Conservation (phyloP, 202 grass and related monocot genomes). For the Zoysia matrella region DNA sequence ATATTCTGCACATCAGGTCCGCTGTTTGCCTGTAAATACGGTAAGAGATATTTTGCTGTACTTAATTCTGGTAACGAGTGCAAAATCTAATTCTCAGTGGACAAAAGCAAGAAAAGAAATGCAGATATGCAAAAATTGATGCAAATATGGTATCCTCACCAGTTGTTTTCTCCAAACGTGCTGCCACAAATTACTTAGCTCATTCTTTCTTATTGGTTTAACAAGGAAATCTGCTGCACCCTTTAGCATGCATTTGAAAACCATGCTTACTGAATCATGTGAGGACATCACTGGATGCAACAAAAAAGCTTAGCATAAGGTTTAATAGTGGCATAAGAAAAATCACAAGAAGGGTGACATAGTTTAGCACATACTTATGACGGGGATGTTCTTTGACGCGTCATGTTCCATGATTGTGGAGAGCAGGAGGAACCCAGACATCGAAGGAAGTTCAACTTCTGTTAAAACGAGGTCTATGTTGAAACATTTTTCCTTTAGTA, state of each 20-base stretch:
- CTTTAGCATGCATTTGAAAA: slow-evolving; percentile 99
- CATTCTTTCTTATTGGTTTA: slow-evolving; percentile 93
- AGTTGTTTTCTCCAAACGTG: slow-evolving; percentile 98
- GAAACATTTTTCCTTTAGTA: slow-evolving; percentile 84
- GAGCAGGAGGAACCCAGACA: slow-evolving; percentile 93
- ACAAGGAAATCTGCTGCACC: slow-evolving; percentile 96
- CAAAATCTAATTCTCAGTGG: slow-evolving; percentile 10
- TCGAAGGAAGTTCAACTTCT: slow-evolving; percentile 89
- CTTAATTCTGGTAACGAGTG: background rate
- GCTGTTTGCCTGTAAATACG: slow-evolving; percentile 63
- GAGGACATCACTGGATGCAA: slow-evolving; percentile 95
- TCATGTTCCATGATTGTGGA: slow-evolving; percentile 96
- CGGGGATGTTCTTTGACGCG: slow-evolving; percentile 86
- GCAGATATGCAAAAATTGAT: slow-evolving; percentile 18
- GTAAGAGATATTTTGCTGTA: background rate
- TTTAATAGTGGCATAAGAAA: background rate
- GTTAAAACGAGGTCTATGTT: slow-evolving; percentile 91
- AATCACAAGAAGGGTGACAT: background rate
- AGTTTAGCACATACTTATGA: slow-evolving; percentile 79
- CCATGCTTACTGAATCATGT: slow-evolving; percentile 89
- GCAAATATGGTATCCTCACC: slow-evolving; percentile 45
- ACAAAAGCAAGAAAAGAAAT: slow-evolving; percentile 4
- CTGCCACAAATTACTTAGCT: slow-evolving; percentile 95
- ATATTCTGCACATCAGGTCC: slow-evolving; percentile 43
- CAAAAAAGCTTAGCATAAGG: slow-evolving; percentile 14